Evolutionary conservation across 2,329 filamentous ascomycete species (phyloP), one percentile per base, ranked within the genome.

Genomic region (Cercospora canescens): DNA sequence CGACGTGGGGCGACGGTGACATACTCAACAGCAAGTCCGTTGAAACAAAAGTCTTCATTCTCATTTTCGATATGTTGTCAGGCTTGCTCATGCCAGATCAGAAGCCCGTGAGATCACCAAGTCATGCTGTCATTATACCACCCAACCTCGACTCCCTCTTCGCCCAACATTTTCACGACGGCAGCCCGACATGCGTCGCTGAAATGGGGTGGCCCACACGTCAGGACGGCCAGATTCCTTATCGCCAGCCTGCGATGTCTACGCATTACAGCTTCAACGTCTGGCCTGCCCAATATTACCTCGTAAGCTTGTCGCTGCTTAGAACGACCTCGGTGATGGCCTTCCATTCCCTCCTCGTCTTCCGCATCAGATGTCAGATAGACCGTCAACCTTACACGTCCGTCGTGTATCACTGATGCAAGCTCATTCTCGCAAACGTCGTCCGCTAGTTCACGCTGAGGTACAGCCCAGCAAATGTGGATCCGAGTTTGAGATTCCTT

Each of bases 91-190:
- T 16, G 12, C 24, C 45, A 52, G 45, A 52, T 2, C 24, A 6
- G 24, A 24, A 52, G 24, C 45, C 16, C 12, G 16, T 6, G 6
- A 7, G 3, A 30, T 28, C 24, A 70, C 66, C 69, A 71, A 50
- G 62, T 60, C 62, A 71, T 54, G n/a, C 65, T 67, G 59, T 71
- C 69, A 41, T 71, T 69, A 48, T 63, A 67, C 48, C 65, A 71
- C 39, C 67, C 66, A 14, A 74, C 58, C 32, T 70, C 41, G 45
- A 68, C 64, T 14, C 70, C 64, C 18, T 68, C 54, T 48, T 73
- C 66, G 16, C 66, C 63, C 28, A 71, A 35, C n/a, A 70, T 28
- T 26, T 68, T 65, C 6, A 68, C 69, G 9, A 71, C 59, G 14
- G 70, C 68, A 26, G 57, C 64, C 14, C 71, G 65, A 39, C 69